Base-by-base conservation (phyloP, 176 grass and related monocot genomes). In the Oryza officinalis region DNA sequence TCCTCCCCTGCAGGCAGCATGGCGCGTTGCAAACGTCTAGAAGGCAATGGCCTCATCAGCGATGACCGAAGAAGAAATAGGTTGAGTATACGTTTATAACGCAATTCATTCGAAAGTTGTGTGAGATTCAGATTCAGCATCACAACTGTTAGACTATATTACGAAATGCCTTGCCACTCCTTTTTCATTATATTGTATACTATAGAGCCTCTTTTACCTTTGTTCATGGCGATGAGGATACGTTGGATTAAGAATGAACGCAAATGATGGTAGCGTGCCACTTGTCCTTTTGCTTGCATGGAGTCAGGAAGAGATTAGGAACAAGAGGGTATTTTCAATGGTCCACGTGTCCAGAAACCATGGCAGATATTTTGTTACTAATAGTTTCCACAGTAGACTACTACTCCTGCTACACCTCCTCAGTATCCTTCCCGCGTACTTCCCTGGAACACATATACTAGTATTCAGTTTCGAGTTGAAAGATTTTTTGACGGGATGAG, bases 21-120 rank as follows among this genome's bases (percentile, higher is more conserved):
- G 85, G 69, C 37, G 75, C 71, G 12, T 41, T 41, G 71, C 78
- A 81, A 81, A 23, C 46, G 20, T 63, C 88, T 82, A 78, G 79
- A 82, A 90, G 27, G 73, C 11, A 37, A 74, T 73, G 66, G 67
- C 79, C 59, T 78, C 79, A 86, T 78, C 79, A 82, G 33, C 74
- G 0, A 83, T 68, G 88, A 74, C 79, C 43, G 12, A 14, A 10
- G 4, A 71, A 73, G 52, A 68, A 78, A 37, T 0, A 27, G 13
- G 60, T 78, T 47, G 73, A 67, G 79, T 82, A 73, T 73, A 73
- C 73, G 79, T 4, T 81, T 67, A 40, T 10, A 27, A 43, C 30
- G 76, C 69, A 41, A 25, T 11, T 1, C 35, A 27, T 66, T 67
- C 22, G 35, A 14, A 75, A 66, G 37, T 47, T 44, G 45, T 47